These are phyloP conservation scores for Nannizziopsis arthrosporioides DNA, from an alignment of 2,329 filamentous ascomycete species.

Conservation along the genomic window DNA sequence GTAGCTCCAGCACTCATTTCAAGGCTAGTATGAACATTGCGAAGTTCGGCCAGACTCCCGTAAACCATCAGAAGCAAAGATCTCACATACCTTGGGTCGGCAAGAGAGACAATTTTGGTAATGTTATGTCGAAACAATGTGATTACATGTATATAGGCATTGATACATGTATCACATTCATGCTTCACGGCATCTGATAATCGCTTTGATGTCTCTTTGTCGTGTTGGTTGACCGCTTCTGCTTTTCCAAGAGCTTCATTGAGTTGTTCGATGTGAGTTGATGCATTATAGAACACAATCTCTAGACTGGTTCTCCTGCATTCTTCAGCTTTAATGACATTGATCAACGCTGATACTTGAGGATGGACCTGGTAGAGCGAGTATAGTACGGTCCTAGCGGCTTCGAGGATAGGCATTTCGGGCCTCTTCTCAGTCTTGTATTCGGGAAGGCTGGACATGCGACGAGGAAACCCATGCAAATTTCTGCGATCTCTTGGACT, in stretches of 20 bases:
- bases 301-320: slow-evolving; percentile 42
- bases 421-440: slow-evolving; percentile 40
- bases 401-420: slow-evolving; percentile 42
- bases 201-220: slow-evolving; percentile 36
- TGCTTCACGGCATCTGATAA: slow-evolving; percentile 34
- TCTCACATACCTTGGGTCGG: slow-evolving; percentile 47
- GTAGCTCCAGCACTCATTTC: slow-evolving; percentile 31
- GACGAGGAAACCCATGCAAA: slow-evolving; percentile 36
- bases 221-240: slow-evolving; percentile 39
- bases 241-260: slow-evolving; percentile 44
- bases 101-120: slow-evolving; percentile 43
- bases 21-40: slow-evolving; percentile 46
- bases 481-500: slow-evolving; percentile 35
- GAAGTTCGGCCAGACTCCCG: slow-evolving; percentile 46
- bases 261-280: slow-evolving; percentile 45
- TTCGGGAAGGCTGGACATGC: slow-evolving; percentile 47
- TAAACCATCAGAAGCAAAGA: slow-evolving; percentile 49
- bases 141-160: slow-evolving; percentile 39
- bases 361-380: slow-evolving; percentile 43
- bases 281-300: slow-evolving; percentile 46
- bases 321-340: slow-evolving; percentile 38
- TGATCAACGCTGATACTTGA: slow-evolving; percentile 37
- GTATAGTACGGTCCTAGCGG: slow-evolving; percentile 45
- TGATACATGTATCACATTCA: slow-evolving; percentile 40
- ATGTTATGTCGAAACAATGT: slow-evolving; percentile 39